Evolutionary conservation across 768 basidiomycete species (phyloP).

Genomic region (Boletus speciosus): DNA sequence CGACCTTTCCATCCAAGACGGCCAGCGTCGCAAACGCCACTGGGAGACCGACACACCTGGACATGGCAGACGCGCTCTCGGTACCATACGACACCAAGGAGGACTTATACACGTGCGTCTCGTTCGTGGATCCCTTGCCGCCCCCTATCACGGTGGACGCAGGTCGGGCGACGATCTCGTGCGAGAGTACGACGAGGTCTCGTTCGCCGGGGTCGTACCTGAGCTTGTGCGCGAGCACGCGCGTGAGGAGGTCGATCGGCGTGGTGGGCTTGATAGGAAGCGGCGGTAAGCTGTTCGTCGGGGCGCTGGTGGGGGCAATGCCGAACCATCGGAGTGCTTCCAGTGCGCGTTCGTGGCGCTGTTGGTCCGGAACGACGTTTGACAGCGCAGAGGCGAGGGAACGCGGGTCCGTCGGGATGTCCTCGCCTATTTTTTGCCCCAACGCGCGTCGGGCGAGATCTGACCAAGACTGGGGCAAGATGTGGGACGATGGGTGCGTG

Average conservation of each 20-base stretch:
- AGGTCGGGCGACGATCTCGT: conserved; percentile 64
- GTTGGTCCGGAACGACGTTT: conserved; percentile 14
- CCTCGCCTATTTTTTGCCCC: conserved; percentile 22
- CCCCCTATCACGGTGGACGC: not conserved
- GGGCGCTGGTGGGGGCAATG: conserved; percentile 4
- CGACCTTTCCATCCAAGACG: conserved; percentile 58
- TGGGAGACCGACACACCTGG: conserved; percentile 85
- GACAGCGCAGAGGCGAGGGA: conserved; percentile 36
- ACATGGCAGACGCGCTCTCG: conserved; percentile 71
- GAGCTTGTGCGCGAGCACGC: conserved; percentile 67
- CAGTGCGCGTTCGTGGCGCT: conserved; percentile 27
- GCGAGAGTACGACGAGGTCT: conserved; percentile 84
- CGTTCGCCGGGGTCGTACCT: conserved; percentile 67
- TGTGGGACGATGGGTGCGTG: conserved; percentile 9
- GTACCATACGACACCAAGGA: conserved; percentile 63
- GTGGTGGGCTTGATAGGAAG: conserved; percentile 41
- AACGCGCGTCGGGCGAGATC: conserved; percentile 38
- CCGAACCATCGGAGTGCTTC: conserved; percentile 45
- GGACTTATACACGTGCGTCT: conserved; percentile 61
- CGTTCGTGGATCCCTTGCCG: not conserved
- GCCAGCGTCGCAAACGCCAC: conserved; percentile 77
- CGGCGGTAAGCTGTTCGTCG: conserved; percentile 32
- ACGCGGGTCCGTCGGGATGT: conserved; percentile 28
- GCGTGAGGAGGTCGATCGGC: conserved; percentile 74
- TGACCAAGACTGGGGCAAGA: conserved; percentile 28